Evolutionary conservation across 2,329 filamentous ascomycete genomes (phyloP), one percentile per base, ranked within the genome.

Genomic region (Penicillium sp.): DNA sequence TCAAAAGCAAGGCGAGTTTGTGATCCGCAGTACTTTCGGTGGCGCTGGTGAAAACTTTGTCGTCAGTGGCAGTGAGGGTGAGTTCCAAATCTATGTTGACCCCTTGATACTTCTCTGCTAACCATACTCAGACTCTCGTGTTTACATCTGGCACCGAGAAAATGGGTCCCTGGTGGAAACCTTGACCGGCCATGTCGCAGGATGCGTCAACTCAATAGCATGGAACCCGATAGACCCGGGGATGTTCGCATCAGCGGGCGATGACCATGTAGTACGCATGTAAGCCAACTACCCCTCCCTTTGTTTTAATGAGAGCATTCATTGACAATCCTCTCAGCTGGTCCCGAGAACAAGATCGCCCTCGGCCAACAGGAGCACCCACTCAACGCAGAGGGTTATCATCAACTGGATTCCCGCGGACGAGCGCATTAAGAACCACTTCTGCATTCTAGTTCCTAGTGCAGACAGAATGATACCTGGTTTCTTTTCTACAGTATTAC

Each of bases 41-140:
- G 92, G 92, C 20, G 89, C 90, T 1, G 82, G 85, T 41, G 88
- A 95, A 66, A 89, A 83, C 59, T 95, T 95, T 61, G 83, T 96
- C 7, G 73, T 93, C 17, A 90, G 85, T 55, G 92, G 92, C 8
- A 95, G 88, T 55, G 88, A 95, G 75, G 84, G 86, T 88, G 68
- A 55, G 71, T 35, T 8, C 25, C 18, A 9, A 22, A 22, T 27
- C 25, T 27, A 5, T n/a, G 5, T 13, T n/a, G 25, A n/a, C 25
- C 11, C 6, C 5, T 23, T 1, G 2, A 30, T 17, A 18, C 8
- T 12, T 10, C 6, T 7, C 42, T 47, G 38, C 54, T 60, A 45
- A 61, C 47, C 35, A 23, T 39, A 10, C 8, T 15, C 50, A 81
- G 79, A 83, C 62, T 77, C 77, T 2, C 74, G 76, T 39, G 76